Evolutionary conservation across 78 protist genomes (phyloP).

Genomic region (Tieghemostelium lacteum): DNA sequence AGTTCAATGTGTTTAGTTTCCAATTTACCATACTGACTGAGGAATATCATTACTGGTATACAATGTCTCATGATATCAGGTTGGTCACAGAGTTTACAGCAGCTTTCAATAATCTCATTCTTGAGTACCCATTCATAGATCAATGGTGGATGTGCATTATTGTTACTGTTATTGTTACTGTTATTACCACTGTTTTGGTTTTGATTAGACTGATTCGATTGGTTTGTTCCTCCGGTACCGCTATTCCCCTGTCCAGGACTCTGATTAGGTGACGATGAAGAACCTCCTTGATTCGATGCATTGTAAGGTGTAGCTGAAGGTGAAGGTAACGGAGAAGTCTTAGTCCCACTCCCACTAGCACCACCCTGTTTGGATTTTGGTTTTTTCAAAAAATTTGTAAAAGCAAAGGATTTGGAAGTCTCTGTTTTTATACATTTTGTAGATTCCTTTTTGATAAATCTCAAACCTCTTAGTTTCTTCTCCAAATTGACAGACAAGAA

Average conservation of each 20-base stretch:
- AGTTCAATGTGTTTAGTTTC: slow-evolving; percentile 29
- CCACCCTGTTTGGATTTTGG: slow-evolving; percentile 1
- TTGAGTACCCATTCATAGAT: slow-evolving; percentile 53
- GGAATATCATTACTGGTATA: slow-evolving; percentile 51
- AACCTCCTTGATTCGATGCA: background rate
- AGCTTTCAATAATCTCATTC: slow-evolving; percentile 56
- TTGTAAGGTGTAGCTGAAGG: background rate
- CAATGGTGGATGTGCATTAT: slow-evolving; percentile 32
- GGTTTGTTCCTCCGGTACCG: background rate
- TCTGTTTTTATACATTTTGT: slow-evolving; percentile 52
- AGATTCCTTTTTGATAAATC: slow-evolving; percentile 47
- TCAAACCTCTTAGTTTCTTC: slow-evolving; percentile 44
- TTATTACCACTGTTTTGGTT: background rate
- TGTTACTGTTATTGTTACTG: background rate
- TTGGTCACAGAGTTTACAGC: slow-evolving; percentile 64
- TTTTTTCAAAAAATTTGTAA: slow-evolving; percentile 41
- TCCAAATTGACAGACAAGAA: slow-evolving; percentile 52
- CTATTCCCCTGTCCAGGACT: background rate
- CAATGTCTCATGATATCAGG: slow-evolving; percentile 71
- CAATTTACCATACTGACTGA: slow-evolving; percentile 21
- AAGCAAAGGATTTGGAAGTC: background rate
- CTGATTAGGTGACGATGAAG: background rate
- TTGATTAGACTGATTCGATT: background rate
- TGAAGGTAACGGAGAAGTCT: background rate
- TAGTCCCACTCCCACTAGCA: too few species aligned